Conservation (phyloP, 1,139 yeast genomes). For the Fermentozyma sake region DNA sequence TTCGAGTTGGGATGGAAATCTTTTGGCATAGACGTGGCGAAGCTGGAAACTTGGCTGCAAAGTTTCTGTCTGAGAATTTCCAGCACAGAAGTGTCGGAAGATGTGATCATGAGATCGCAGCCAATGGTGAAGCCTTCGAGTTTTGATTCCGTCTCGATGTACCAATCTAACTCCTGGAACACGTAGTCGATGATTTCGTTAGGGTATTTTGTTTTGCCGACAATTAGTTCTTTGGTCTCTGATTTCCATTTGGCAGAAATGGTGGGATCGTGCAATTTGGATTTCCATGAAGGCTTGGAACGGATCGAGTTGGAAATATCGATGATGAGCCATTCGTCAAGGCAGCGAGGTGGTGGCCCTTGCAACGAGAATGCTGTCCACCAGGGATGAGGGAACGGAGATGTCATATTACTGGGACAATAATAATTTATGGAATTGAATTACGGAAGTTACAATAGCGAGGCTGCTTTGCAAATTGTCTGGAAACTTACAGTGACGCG, state of each 20-base stretch:
- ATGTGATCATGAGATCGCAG: slow-evolving; percentile 18
- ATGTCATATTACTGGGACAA: neutral
- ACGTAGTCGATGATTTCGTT: slow-evolving; percentile 20
- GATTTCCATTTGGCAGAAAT: slow-evolving; percentile 28
- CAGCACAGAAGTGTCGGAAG: slow-evolving; percentile 12
- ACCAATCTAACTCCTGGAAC: slow-evolving; percentile 28
- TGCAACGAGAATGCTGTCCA: neutral
- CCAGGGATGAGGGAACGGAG: slow-evolving; percentile 2
- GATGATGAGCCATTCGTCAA: slow-evolving; percentile 2
- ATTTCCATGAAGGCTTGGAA: slow-evolving; percentile 29
- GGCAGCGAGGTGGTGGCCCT: neutral
- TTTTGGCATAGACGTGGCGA: slow-evolving; percentile 13
- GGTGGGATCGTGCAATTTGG: slow-evolving; percentile 21
- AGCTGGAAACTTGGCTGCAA: slow-evolving; percentile 8
- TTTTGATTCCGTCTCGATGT: slow-evolving; percentile 14
- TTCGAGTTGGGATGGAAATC: slow-evolving; percentile 39
- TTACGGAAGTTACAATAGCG: no score
- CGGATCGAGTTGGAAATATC: slow-evolving; percentile 1
- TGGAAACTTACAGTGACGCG: no score
- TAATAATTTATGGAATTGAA: no score
- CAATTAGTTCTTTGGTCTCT: slow-evolving; percentile 19
- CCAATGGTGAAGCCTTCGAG: slow-evolving; percentile 6
- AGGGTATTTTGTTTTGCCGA: slow-evolving; percentile 9
- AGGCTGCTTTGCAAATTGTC: no score
- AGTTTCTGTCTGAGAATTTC: slow-evolving; percentile 9